These are phyloP conservation scores for Massariosphaeria phaeospora DNA, from an alignment of 495 filamentous ascomycete species.

Conservation along the genomic window DNA sequence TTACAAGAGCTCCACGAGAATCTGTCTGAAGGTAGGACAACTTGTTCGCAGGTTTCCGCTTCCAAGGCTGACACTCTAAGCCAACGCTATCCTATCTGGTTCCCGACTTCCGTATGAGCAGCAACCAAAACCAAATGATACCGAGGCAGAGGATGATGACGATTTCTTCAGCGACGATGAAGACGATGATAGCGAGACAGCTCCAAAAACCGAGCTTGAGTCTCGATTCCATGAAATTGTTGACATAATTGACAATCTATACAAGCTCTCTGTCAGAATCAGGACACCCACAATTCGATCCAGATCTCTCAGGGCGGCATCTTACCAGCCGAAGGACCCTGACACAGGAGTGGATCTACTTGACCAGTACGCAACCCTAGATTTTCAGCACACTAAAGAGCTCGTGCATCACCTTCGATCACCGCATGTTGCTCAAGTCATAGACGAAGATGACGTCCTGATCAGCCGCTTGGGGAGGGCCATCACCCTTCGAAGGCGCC, in stretches of 20 bases:
- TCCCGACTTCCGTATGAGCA: slow-evolving; percentile 27
- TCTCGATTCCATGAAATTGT: slow-evolving; percentile 25
- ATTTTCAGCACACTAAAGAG: slow-evolving; percentile 26
- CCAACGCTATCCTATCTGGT: slow-evolving; percentile 22
- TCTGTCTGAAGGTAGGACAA: slow-evolving; percentile 13
- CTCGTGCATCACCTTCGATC: slow-evolving; percentile 12
- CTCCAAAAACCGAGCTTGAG: slow-evolving; percentile 28
- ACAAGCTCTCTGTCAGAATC: slow-evolving; percentile 30
- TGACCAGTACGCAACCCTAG: slow-evolving; percentile 25
- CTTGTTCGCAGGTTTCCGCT: not conserved
- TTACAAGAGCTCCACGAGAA: slow-evolving; percentile 26
- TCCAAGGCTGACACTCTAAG: not conserved
- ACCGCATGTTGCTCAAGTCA: not conserved
- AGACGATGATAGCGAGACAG: slow-evolving; percentile 5
- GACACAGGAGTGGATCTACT: slow-evolving; percentile 31
- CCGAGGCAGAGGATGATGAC: slow-evolving; percentile 20
- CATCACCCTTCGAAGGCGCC: slow-evolving; percentile 28
- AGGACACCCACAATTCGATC: slow-evolving; percentile 23
- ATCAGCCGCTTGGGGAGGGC: slow-evolving; percentile 25
- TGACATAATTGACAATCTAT: slow-evolving; percentile 32
- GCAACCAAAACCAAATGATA: slow-evolving; percentile 15
- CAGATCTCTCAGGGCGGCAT: slow-evolving; percentile 29
- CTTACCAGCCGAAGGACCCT: slow-evolving; percentile 27
- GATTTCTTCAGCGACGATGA: slow-evolving; percentile 28
- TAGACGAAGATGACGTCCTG: slow-evolving; percentile 10